Conservation (phyloP, 2,329 filamentous ascomycete species). For the Aurifilum marmelostoma region DNA sequence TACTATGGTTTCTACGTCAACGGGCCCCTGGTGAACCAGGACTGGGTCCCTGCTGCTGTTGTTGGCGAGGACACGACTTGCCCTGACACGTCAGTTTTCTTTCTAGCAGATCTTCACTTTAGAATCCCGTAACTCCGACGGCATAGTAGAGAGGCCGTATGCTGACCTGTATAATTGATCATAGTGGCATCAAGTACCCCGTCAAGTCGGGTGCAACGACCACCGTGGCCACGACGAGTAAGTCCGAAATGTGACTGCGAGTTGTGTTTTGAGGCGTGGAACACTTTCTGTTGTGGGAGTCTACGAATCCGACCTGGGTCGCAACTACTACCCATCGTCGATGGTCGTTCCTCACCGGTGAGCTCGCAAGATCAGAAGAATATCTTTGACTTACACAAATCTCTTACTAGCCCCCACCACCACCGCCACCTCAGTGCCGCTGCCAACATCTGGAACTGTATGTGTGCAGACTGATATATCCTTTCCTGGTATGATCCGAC, state of each 20-base stretch:
- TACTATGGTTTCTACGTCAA: constrained; percentile 27
- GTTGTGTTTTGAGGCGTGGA: background rate
- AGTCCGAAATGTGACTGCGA: background rate
- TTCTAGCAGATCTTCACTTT: background rate
- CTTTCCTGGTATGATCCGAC: background rate
- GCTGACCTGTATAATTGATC: background rate
- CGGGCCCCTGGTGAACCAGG: constrained; percentile 20
- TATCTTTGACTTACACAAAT: background rate
- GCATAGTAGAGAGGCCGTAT: background rate
- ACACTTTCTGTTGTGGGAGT: background rate
- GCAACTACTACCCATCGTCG: too few species aligned
- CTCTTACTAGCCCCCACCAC: background rate
- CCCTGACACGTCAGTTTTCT: constrained; percentile 8
- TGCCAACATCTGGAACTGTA: constrained; percentile 1
- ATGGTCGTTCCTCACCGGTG: background rate
- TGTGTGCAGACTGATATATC: background rate
- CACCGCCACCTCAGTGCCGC: constrained; percentile 12
- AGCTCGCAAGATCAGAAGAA: background rate
- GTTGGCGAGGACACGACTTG: constrained; percentile 23
- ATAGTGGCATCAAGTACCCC: constrained; percentile 24
- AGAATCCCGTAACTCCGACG: too few species aligned
- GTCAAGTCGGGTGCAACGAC: constrained; percentile 21
- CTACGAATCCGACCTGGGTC: background rate
- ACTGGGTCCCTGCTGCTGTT: constrained; percentile 20
- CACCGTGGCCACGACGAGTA: constrained; percentile 15